These are phyloP conservation scores for Babesia ovata DNA, from an alignment of 169 alveolate species.

Conservation along the genomic window DNA sequence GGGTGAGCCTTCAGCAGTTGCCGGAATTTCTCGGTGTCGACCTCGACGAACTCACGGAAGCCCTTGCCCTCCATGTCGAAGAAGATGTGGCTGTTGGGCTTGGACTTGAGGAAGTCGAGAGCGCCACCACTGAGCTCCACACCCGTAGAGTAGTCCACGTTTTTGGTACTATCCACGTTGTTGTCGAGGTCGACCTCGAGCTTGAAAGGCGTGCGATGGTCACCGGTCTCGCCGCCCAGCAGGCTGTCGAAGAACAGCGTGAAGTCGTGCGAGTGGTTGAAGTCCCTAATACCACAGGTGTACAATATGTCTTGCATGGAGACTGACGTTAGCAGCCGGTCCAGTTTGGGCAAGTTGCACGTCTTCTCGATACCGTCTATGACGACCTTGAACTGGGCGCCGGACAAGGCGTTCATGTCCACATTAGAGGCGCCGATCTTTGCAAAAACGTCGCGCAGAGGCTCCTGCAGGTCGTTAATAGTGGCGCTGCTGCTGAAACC, in stretches of 20 bases:
- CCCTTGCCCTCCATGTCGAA: conserved; percentile 61
- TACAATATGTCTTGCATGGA: conserved; percentile 51
- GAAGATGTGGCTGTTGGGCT: conserved; percentile 62
- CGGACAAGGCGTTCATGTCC: conserved; percentile 29
- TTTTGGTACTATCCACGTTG: conserved; percentile 42
- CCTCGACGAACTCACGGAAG: conserved; percentile 61
- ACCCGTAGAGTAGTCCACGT: conserved; percentile 49
- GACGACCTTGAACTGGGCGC: conserved; percentile 54
- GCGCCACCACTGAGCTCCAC: conserved; percentile 44
- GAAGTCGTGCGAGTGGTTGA: conserved; percentile 57
- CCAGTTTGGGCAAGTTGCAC: conserved; percentile 43
- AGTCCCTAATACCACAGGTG: conserved; percentile 54
- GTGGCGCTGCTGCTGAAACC: conserved; percentile 37
- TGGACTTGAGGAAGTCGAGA: conserved; percentile 45
- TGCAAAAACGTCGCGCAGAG: conserved; percentile 38
- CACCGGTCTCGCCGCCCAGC: conserved; percentile 46
- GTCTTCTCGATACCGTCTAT: conserved; percentile 58
- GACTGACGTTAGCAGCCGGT: conserved; percentile 32
- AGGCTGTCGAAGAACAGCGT: conserved; percentile 61
- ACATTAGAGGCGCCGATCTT: conserved; percentile 36
- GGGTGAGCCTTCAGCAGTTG: conserved; percentile 58
- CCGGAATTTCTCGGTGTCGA: conserved; percentile 63
- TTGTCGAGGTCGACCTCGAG: conserved; percentile 57
- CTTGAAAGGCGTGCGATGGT: conserved; percentile 38
- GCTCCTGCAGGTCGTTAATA: conserved; percentile 59